Conservation (phyloP, 2,329 filamentous ascomycete genomes). For the Pestalotiopsis sp. region DNA sequence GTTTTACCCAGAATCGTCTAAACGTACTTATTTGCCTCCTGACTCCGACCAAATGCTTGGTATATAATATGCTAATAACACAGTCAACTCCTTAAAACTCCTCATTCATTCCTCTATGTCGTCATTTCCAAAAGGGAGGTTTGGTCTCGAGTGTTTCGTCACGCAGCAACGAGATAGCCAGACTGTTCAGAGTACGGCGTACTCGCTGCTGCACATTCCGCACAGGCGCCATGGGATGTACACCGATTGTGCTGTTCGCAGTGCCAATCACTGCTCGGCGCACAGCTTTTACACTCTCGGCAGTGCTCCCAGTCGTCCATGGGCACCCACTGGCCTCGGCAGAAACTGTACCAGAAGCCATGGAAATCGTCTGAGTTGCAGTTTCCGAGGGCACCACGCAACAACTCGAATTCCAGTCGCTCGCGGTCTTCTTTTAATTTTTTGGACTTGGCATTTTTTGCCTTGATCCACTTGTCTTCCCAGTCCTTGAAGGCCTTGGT, state of each 20-base stretch:
- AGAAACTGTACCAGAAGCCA: slow-evolving; percentile 36
- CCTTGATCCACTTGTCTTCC: slow-evolving; percentile 34
- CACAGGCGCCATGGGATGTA: slow-evolving; percentile 30
- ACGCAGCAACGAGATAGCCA: slow-evolving; percentile 12
- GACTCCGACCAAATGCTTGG: slow-evolving; percentile 12
- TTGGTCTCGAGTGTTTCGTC: neutral
- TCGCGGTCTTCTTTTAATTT: slow-evolving; percentile 33
- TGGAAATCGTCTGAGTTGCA: slow-evolving; percentile 32
- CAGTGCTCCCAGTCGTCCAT: slow-evolving; percentile 32
- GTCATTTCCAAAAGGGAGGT: neutral
- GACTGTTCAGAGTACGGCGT: slow-evolving; percentile 24
- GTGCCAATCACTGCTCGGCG: slow-evolving; percentile 33
- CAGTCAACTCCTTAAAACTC: slow-evolving; percentile 11
- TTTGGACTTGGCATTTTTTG: slow-evolving; percentile 30
- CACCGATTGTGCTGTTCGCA: slow-evolving; percentile 34
- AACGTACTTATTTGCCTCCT: slow-evolving; percentile 9
- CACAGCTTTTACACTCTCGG: slow-evolving; percentile 32
- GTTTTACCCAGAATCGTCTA: neutral
- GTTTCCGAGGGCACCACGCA: slow-evolving; percentile 33
- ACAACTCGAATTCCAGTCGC: slow-evolving; percentile 34
- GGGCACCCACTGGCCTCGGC: slow-evolving; percentile 31
- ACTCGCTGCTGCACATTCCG: slow-evolving; percentile 25
- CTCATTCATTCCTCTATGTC: slow-evolving; percentile 13
- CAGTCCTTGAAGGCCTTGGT: slow-evolving; percentile 31
- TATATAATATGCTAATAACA: slow-evolving; percentile 11